These are phyloP conservation scores for Sordariomycetes sp. DNA, from an alignment of 2,329 filamentous ascomycete species.

Conservation along the genomic window DNA sequence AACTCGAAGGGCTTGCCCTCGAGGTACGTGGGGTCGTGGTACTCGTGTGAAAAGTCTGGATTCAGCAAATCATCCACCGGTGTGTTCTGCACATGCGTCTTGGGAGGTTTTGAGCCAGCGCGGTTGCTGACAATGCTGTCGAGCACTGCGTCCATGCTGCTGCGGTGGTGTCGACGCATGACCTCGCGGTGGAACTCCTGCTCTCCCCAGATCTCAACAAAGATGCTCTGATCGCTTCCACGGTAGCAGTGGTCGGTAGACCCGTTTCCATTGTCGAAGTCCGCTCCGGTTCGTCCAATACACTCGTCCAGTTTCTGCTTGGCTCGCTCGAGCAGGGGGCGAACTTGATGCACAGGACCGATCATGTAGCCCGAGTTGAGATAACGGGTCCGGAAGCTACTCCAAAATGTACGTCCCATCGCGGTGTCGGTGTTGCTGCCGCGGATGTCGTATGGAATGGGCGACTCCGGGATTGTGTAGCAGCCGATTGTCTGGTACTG, in stretches of 20 bases:
- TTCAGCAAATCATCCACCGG: constrained; percentile 11
- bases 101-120: constrained; percentile 11
- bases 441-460: constrained; percentile 12
- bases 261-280: constrained; percentile 8
- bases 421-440: constrained; percentile 13
- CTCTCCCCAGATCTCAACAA: constrained; percentile 17
- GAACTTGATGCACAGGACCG: constrained; percentile 13
- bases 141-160: constrained; percentile 3
- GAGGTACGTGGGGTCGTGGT: constrained; percentile 9
- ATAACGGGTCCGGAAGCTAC: constrained; percentile 13
- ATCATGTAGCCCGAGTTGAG: constrained; percentile 15
- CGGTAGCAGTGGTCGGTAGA: constrained; percentile 10
- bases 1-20: constrained; percentile 12
- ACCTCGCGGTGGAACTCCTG: constrained; percentile 18
- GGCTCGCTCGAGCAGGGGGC: constrained; percentile 12
- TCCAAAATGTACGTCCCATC: constrained; percentile 8
- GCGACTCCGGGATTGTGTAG: constrained; percentile 16
- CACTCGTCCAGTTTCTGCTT: constrained; percentile 12
- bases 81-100: constrained; percentile 6
- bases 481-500: constrained; percentile 13
- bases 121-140: constrained; percentile 11
- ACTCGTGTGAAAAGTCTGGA: constrained; percentile 13
- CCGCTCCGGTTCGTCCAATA: constrained; percentile 2
- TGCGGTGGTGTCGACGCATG: constrained; percentile 15
- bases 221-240: constrained; percentile 18